phyloP scores from a whole-genome alignment of 1,284 basidiomycete genomes.

The Ceratobasidium sp. region DNA sequence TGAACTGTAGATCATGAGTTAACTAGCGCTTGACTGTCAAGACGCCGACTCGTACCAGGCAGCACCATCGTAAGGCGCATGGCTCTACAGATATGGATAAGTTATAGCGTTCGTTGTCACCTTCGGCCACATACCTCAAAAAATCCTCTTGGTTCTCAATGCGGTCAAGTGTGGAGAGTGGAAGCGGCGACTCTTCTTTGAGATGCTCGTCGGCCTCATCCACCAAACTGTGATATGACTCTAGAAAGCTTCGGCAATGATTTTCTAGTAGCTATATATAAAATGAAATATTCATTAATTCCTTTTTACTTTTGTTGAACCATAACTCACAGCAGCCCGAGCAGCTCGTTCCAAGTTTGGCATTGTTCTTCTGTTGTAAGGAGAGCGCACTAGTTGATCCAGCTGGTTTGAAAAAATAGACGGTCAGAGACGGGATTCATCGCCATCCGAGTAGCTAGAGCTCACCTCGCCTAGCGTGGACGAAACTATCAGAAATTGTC shows the following conservation, averaged over 20 bases:
- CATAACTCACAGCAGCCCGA: background rate
- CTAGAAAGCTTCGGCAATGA: background rate
- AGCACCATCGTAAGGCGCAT: background rate
- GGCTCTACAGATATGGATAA: background rate
- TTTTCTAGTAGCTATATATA: background rate
- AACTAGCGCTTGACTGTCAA: background rate
- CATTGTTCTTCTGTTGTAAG: too few relatives aligned
- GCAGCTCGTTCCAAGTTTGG: background rate
- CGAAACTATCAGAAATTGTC: too few relatives aligned
- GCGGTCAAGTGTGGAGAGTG: background rate
- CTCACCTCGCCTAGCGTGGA: too few relatives aligned
- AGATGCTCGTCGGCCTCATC: background rate
- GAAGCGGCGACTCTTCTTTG: background rate
- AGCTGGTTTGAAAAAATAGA: too few relatives aligned
- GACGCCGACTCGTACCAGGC: background rate
- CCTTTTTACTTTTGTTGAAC: background rate
- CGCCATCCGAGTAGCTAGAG: too few relatives aligned
- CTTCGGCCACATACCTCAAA: background rate
- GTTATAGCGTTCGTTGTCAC: background rate
- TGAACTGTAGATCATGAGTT: background rate
- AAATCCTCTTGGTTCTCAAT: background rate
- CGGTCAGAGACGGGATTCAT: too few relatives aligned
- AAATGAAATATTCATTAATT: background rate
- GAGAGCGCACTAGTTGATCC: too few relatives aligned
- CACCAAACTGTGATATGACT: background rate